These are phyloP conservation scores for Helminthosporium solani DNA, from an alignment of 2,329 filamentous ascomycete species.

Conservation along the genomic window DNA sequence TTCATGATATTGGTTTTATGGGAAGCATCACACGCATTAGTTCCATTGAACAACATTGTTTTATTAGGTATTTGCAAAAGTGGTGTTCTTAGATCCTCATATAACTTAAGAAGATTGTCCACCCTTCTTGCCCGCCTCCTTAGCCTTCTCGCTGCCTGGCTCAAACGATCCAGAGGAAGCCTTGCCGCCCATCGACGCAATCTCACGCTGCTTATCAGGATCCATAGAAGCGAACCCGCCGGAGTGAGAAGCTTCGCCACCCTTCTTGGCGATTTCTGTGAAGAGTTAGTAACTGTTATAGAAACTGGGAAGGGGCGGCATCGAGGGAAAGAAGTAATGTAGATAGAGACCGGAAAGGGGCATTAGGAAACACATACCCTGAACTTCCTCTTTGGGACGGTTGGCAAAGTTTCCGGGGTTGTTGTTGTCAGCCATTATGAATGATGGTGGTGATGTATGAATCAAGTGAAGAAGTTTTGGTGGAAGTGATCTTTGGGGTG, in stretches of 20 bases:
- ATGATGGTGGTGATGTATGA: background rate
- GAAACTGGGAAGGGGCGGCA: too few species aligned
- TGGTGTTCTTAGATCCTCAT: too few species aligned
- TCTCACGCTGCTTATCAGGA: slow-evolving; percentile 49
- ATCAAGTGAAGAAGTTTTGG: too few species aligned
- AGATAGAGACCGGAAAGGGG: background rate
- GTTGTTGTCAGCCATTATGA: slow-evolving; percentile 40
- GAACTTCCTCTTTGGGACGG: slow-evolving; percentile 50
- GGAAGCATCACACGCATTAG: too few species aligned
- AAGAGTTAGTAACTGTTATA: background rate
- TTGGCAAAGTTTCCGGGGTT: slow-evolving; percentile 55
- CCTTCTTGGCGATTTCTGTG: slow-evolving; percentile 46
- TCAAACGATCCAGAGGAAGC: slow-evolving; percentile 58
- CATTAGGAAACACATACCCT: slow-evolving; percentile 13
- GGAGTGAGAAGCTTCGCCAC: slow-evolving; percentile 41
- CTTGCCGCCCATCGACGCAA: slow-evolving; percentile 58
- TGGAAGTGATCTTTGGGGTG: too few species aligned
- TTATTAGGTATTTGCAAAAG: too few species aligned
- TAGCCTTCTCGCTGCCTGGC: slow-evolving; percentile 53
- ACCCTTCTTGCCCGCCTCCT: slow-evolving; percentile 57
- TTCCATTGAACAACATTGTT: too few species aligned
- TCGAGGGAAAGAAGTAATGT: slow-evolving; percentile 32
- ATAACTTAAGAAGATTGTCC: slow-evolving; percentile 27
- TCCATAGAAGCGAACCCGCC: slow-evolving; percentile 43
- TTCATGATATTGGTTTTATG: too few species aligned